A percentile compares a stretch with the other conserved stretches of the same genome.
These are phyloP conservation scores for Aureobasidium namibiae DNA, from an alignment of 2,329 filamentous ascomycete species.

Conservation along the genomic window DNA sequence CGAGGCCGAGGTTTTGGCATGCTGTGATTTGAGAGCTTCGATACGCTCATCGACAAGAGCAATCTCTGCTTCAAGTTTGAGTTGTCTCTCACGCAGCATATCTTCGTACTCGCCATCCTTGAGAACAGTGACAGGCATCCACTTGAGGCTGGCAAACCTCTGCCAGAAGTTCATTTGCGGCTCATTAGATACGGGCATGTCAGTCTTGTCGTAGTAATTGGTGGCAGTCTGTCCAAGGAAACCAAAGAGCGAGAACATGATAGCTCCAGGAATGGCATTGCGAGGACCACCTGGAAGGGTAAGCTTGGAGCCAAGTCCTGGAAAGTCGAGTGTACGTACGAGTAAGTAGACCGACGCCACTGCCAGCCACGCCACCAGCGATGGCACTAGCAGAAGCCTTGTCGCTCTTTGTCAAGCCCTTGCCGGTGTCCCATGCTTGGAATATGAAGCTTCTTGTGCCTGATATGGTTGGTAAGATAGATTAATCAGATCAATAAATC, in stretches of 20 bases:
- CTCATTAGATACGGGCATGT: slow-evolving; percentile 25
- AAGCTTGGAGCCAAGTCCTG: neutral
- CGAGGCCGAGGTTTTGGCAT: neutral
- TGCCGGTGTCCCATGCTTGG: slow-evolving; percentile 24
- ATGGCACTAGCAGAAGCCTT: slow-evolving; percentile 59
- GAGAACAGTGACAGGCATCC: slow-evolving; percentile 62
- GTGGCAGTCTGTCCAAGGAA: slow-evolving; percentile 49
- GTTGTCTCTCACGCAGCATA: slow-evolving; percentile 62
- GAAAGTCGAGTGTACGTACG: slow-evolving; percentile 28
- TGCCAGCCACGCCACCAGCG: slow-evolving; percentile 60
- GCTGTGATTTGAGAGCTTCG: slow-evolving; percentile 32
- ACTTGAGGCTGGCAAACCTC: slow-evolving; percentile 52
- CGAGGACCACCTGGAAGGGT: slow-evolving; percentile 44
- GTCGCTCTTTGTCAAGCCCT: slow-evolving; percentile 48
- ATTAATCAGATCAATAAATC: slow-evolving; percentile 21
- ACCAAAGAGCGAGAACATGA: slow-evolving; percentile 53
- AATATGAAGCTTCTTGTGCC: slow-evolving; percentile 25
- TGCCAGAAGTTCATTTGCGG: slow-evolving; percentile 36
- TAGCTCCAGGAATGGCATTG: slow-evolving; percentile 46
- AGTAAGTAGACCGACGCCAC: slow-evolving; percentile 46
- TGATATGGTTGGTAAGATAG: neutral
- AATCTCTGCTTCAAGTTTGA: slow-evolving; percentile 68
- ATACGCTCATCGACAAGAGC: slow-evolving; percentile 71
- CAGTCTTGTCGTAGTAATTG: slow-evolving; percentile 43
- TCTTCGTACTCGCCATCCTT: slow-evolving; percentile 65